These are phyloP conservation scores for Paratinospora sagittata DNA, from an alignment of 164 flowering plant species.

Conservation along the genomic window DNA sequence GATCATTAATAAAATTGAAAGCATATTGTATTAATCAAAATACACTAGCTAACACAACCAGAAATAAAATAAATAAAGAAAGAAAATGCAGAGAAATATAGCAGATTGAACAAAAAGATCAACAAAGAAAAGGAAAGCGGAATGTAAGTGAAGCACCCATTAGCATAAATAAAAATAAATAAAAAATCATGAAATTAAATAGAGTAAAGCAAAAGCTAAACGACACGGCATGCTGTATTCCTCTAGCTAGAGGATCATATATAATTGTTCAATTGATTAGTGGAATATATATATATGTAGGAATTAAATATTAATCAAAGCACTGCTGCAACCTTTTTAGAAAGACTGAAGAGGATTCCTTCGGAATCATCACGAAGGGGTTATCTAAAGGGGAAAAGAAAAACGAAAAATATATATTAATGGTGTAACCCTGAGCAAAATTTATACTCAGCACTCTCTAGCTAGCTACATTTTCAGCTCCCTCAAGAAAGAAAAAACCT, in stretches of 20 bases:
- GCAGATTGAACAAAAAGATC: background rate
- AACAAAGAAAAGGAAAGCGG: background rate
- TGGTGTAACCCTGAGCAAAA: conserved; percentile 7
- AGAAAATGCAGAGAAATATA: conserved; percentile 6
- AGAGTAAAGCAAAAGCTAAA: conserved; percentile 11
- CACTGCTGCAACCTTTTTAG: conserved; percentile 13
- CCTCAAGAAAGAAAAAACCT: conserved; percentile 20
- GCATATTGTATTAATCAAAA: background rate
- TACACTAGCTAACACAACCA: background rate
- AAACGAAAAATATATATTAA: background rate
- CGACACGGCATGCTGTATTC: background rate
- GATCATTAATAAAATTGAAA: background rate
- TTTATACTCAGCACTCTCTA: background rate
- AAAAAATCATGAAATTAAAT: background rate
- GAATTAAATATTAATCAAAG: conserved; percentile 11
- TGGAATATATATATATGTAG: conserved; percentile 10
- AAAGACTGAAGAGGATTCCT: conserved; percentile 10
- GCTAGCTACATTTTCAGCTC: conserved; percentile 9
- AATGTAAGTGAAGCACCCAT: conserved; percentile 23
- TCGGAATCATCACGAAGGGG: conserved; percentile 4
- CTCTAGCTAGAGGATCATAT: background rate
- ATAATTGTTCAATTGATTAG: conserved; percentile 10
- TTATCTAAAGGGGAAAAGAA: background rate
- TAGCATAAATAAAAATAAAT: conserved; percentile 8
- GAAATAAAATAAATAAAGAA: background rate